These are phyloP conservation scores for Drechmeria coniospora DNA, from an alignment of 2,329 filamentous ascomycete genomes.

Conservation along the genomic window DNA sequence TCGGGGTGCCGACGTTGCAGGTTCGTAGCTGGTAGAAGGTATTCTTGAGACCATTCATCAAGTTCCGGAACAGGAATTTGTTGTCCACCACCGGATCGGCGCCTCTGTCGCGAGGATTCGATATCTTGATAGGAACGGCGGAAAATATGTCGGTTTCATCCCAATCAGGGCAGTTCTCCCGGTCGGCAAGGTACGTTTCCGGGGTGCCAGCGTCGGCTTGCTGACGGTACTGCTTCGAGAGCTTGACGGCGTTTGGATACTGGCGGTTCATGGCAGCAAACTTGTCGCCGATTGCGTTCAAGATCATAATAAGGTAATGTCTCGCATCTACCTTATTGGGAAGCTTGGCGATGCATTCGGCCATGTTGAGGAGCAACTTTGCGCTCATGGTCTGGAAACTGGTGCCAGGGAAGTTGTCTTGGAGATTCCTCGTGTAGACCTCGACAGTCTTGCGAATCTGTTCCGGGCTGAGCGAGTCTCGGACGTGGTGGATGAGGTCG, in stretches of 20 bases:
- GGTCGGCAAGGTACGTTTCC: conserved; percentile 76
- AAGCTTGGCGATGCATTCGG: conserved; percentile 89
- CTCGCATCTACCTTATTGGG: conserved; percentile 87
- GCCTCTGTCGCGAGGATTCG: conserved; percentile 76
- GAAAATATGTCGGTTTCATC: conserved; percentile 97
- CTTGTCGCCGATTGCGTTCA: conserved; percentile 96
- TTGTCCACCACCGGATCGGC: conserved; percentile 90
- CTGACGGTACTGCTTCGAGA: conserved; percentile 62
- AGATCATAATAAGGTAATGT: conserved; percentile 90
- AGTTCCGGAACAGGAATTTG: conserved; percentile 92
- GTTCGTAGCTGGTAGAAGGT: conserved; percentile 89
- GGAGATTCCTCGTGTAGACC: conserved; percentile 91
- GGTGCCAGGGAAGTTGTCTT: conserved; percentile 90
- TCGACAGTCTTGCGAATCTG: conserved; percentile 94
- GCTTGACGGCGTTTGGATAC: conserved; percentile 86
- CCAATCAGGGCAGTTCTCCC: conserved; percentile 74
- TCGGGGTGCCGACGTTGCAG: conserved; percentile 60
- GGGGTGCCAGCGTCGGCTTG: conserved; percentile 45
- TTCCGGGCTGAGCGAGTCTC: conserved; percentile 72
- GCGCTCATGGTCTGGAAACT: conserved; percentile 99
- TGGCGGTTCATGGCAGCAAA: conserved; percentile 97
- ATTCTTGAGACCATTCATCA: conserved; percentile 90
- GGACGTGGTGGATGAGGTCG: conserved; percentile 91
- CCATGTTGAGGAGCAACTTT: conserved; percentile 93
- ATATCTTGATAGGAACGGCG: conserved; percentile 90